Evolutionary conservation across 176 grass and related monocot species (phyloP).

Genomic region (Bothriochloa decipiens): DNA sequence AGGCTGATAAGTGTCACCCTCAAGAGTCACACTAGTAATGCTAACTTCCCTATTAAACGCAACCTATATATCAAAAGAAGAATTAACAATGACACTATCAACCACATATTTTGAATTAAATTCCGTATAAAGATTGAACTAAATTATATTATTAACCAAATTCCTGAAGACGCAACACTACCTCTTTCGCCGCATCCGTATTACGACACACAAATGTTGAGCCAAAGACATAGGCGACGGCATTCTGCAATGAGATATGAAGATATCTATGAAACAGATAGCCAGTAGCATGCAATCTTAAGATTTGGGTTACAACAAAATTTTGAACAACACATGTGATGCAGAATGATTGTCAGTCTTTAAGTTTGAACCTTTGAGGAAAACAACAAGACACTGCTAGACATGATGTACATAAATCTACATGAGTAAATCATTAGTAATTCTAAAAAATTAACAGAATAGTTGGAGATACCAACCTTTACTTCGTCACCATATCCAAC

Average conservation of each 20-base stretch:
- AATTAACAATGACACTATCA: conserved; percentile 32
- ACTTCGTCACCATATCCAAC: conserved; percentile 88
- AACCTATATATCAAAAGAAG: conserved; percentile 52
- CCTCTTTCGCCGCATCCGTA: conserved; percentile 87
- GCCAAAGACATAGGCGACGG: conserved; percentile 82
- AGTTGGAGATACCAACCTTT: conserved; percentile 58
- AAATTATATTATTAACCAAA: conserved; percentile 21
- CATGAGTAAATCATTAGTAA: conserved; percentile 1
- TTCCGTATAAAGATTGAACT: conserved; percentile 9
- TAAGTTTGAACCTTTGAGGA: not conserved
- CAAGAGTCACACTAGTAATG: conserved; percentile 83
- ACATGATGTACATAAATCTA: conserved; percentile 7
- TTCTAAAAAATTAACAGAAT: conserved; percentile 10
- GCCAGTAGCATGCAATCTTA: not conserved
- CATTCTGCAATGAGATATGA: conserved; percentile 76
- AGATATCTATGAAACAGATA: conserved; percentile 38
- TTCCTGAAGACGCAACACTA: conserved; percentile 38
- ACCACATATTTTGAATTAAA: conserved; percentile 17
- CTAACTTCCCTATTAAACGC: conserved; percentile 71
- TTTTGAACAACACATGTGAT: conserved; percentile 8
- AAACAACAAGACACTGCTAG: not conserved
- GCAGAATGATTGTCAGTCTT: not conserved
- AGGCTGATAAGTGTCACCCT: conserved; percentile 91
- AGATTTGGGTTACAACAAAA: conserved; percentile 12
- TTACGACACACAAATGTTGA: conserved; percentile 91